Base-by-base conservation (phyloP, 306 rosid genomes). In the Cucurbita moschata region DNA sequence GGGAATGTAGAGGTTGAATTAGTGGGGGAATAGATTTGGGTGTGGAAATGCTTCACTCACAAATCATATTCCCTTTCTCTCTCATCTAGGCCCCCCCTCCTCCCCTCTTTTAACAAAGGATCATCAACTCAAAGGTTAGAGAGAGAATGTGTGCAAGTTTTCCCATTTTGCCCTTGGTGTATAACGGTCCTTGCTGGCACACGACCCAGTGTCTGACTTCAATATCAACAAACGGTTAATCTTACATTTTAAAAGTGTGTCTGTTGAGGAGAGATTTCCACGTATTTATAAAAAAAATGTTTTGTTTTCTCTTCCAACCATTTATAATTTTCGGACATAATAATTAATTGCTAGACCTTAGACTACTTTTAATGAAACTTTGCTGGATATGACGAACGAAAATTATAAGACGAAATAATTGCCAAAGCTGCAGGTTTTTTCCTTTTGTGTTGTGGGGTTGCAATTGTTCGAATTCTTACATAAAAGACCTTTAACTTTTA, bases 1-100 rank as follows among this genome's bases (percentile, higher is more conserved):
- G 4, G 13, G n/a, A 53, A 6, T 3, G 67, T 35, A 37, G 47
- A 43, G 40, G 1, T 66, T 67, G n/a, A 67, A 67, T 67, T 46
- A 67, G 71, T 64, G 37, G 42, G 35, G 71, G 35, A 30, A 30
- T 30, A 30, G 35, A 30, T 13, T 50, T 50, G 26, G 8, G 46
- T 64, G 71, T 64, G 71, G 52, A 40, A 42, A 18, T 64, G 49
- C 52, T 64, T 64, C 71, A 4, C 3, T 37, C 59, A 26, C 74
- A 69, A 69, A 50, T 69, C 23, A 69, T 69, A 69, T 69, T 69
- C 74, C 21, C 43, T 69, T 6, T 49, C 58, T 69, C 26, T 13
- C 56, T 47, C 57, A 68, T 14, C 40, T 12, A 68, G 73, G 54
- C 18, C 72, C 72, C 66, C 68, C 68, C 10, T 8, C 38, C 4